Conservation (phyloP, 192 early-diverging fungal genomes). For the Pecoramyces ruminantium region DNA sequence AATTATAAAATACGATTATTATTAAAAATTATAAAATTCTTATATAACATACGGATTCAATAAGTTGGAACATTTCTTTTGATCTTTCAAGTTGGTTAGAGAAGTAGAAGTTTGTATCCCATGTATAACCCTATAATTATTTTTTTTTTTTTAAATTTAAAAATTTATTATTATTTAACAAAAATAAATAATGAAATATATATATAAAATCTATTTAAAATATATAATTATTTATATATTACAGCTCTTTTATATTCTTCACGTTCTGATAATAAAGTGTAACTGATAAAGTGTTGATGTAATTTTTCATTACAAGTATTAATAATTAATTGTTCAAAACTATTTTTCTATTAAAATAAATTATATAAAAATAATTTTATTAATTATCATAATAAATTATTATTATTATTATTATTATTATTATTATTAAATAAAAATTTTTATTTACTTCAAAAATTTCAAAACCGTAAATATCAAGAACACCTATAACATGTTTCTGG, state of each 20-base stretch:
- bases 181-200: no score
- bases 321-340: slow-evolving; percentile 98
- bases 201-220: no score
- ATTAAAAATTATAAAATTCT: no score
- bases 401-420: no score
- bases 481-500: slow-evolving; percentile 49
- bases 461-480: slow-evolving; percentile 97
- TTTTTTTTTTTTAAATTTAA: no score
- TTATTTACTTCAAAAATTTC: background rate
- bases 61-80: background rate
- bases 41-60: slow-evolving; percentile 24
- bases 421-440: no score
- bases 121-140: background rate
- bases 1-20: no score
- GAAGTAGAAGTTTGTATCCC: background rate
- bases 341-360: slow-evolving; percentile 71
- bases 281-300: slow-evolving; percentile 97
- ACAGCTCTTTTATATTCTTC: background rate
- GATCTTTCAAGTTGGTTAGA: background rate
- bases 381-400: no score
- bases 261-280: slow-evolving; percentile 89
- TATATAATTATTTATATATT: slow-evolving; percentile 9
- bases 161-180: no score
- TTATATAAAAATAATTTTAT: background rate
- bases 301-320: slow-evolving; percentile 54